Conservation (phyloP, 2,329 filamentous ascomycete genomes). For the Penicillium sumatraense region DNA sequence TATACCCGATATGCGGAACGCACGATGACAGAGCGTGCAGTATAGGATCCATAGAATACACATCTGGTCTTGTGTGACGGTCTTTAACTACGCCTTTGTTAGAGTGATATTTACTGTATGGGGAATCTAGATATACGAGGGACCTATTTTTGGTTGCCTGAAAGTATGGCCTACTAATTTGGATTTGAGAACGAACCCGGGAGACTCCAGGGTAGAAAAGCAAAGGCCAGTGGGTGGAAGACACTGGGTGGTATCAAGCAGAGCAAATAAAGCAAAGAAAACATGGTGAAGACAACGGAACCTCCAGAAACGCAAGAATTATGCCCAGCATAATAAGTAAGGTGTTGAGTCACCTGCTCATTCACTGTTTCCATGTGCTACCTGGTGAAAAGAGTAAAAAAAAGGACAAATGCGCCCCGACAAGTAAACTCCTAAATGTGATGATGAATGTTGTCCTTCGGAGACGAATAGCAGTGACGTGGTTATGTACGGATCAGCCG, state of each 20-base stretch:
- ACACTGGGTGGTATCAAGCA: conserved; percentile 14
- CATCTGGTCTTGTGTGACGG: not conserved
- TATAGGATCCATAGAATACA: not conserved
- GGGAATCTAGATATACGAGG: not conserved
- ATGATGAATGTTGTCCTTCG: conserved; percentile 14
- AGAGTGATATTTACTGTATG: not conserved
- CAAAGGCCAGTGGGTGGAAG: not conserved
- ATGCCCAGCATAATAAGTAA: conserved; percentile 24
- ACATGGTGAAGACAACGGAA: conserved; percentile 3
- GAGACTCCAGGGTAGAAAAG: not conserved
- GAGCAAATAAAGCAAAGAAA: not conserved
- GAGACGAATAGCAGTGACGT: conserved; percentile 6
- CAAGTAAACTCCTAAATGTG: conserved; percentile 21
- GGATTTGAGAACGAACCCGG: not conserved
- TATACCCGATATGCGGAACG: not conserved
- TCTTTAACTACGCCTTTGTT: not conserved
- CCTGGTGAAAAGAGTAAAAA: not conserved
- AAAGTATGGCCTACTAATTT: not conserved
- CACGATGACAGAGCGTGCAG: not conserved
- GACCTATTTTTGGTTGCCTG: not conserved
- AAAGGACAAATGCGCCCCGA: conserved; percentile 9
- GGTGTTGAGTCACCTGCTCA: conserved; percentile 12
- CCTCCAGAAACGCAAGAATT: conserved; percentile 7
- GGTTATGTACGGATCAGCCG: conserved; percentile 23
- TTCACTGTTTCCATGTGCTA: conserved; percentile 4